Conservation (phyloP, 108 stramenopile genomes). For the Fistulifera solaris region DNA sequence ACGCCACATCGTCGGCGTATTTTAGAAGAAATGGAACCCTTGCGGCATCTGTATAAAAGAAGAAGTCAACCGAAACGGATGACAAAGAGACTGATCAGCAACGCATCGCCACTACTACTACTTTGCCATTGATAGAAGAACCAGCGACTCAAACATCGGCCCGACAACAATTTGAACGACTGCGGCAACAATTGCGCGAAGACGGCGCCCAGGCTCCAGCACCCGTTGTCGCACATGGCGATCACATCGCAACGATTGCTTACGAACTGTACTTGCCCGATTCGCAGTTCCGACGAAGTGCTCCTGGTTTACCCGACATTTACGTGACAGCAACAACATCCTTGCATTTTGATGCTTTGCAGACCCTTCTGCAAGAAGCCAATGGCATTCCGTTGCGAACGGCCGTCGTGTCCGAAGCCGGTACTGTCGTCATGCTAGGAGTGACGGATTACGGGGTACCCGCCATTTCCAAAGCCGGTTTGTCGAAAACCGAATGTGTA, state of each 20-base stretch:
- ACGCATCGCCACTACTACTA: no score
- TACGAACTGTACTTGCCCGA: slow-evolving; percentile 73
- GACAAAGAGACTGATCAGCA: no score
- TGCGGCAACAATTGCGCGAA: slow-evolving; percentile 10
- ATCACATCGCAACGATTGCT: slow-evolving; percentile 15
- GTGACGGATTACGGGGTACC: slow-evolving; percentile 57
- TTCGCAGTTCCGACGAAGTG: slow-evolving; percentile 44
- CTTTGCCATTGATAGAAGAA: no score
- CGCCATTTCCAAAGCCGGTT: background rate
- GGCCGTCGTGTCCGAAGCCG: slow-evolving; percentile 63
- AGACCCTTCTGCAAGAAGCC: slow-evolving; percentile 13
- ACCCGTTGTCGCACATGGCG: slow-evolving; percentile 17
- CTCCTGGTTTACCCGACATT: slow-evolving; percentile 71
- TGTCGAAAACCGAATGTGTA: no score
- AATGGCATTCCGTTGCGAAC: slow-evolving; percentile 55
- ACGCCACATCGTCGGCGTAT: slow-evolving; percentile 29
- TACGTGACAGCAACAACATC: slow-evolving; percentile 53
- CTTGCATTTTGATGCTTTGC: slow-evolving; percentile 25
- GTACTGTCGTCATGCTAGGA: slow-evolving; percentile 71
- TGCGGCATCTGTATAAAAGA: no score
- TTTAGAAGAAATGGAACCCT: slow-evolving; percentile 1
- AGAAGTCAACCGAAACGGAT: no score
- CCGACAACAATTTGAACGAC: no score
- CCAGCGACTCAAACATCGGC: no score
- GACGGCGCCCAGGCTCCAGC: slow-evolving; percentile 35